Evolutionary conservation across 257 asterid genomes (phyloP).

Genomic region (Solanum tarapatanum): DNA sequence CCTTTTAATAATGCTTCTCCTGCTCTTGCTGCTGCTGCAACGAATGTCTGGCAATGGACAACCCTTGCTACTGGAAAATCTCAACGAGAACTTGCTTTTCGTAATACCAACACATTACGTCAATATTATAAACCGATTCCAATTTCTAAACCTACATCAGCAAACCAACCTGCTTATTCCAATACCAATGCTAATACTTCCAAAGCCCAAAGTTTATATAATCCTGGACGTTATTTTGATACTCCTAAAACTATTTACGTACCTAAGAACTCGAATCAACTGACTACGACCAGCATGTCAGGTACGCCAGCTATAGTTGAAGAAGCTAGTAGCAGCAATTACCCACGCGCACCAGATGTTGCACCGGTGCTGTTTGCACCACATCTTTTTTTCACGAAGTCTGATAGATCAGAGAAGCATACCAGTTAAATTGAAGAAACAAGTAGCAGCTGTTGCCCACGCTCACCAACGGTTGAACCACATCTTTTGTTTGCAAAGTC

Average conservation of each 20-base stretch:
- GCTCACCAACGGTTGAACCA: background rate
- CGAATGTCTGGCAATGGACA: slow-evolving; percentile 41
- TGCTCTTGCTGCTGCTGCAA: slow-evolving; percentile 42
- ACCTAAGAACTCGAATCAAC: slow-evolving; percentile 1
- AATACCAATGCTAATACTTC: background rate
- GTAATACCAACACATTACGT: background rate
- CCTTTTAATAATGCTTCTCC: slow-evolving; percentile 27
- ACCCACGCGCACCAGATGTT: slow-evolving; percentile 12
- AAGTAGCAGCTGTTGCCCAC: background rate
- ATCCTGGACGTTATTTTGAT: background rate
- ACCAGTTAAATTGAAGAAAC: background rate
- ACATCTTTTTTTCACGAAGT: slow-evolving; percentile 14
- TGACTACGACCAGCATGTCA: slow-evolving; percentile 1
- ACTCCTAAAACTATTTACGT: background rate
- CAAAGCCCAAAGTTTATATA: background rate
- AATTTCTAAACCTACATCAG: background rate
- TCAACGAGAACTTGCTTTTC: background rate
- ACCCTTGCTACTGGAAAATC: slow-evolving; percentile 24
- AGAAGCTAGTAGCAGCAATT: slow-evolving; percentile 1
- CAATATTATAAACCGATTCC: background rate
- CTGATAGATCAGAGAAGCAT: slow-evolving; percentile 1
- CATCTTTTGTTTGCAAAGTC: background rate
- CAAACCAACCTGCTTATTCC: background rate
- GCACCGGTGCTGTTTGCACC: slow-evolving; percentile 16
- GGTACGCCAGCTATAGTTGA: slow-evolving; percentile 6